Percentiles rank a stretch among this genome's conserved stretches.
phyloP scores from a whole-genome alignment of 208 protist species.

The Leptomonas seymouri region DNA sequence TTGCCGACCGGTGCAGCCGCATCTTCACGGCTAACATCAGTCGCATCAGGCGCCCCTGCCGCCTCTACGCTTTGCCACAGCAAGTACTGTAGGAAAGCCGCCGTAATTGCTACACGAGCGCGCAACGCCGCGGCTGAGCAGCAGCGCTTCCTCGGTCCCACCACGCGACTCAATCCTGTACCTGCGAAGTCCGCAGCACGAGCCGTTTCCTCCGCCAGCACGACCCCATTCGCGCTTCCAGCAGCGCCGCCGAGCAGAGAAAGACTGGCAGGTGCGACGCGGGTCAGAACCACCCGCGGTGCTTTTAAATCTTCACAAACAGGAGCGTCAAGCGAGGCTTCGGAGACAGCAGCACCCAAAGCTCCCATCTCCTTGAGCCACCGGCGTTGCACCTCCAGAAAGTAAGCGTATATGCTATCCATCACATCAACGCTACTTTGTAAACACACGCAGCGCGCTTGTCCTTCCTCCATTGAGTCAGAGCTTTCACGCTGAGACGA shows the following conservation, averaged over 20 bases:
- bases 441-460: slow-evolving; percentile 17
- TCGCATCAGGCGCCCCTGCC: too few relatives aligned
- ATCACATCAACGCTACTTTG: slow-evolving; percentile 11
- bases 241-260: slow-evolving; percentile 24
- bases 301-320: background rate
- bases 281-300: slow-evolving; percentile 4
- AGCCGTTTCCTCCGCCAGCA: slow-evolving; percentile 25
- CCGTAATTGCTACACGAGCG: slow-evolving; percentile 27
- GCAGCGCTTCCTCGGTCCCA: background rate
- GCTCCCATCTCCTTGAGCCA: background rate
- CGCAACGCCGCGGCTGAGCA: slow-evolving; percentile 15
- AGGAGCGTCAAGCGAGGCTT: background rate
- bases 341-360: background rate
- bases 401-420: slow-evolving; percentile 5
- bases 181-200: background rate
- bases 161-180: background rate
- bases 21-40: background rate
- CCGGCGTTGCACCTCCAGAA: background rate
- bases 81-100: slow-evolving; percentile 22
- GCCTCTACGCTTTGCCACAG: slow-evolving; percentile 5
- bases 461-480: too few relatives aligned
- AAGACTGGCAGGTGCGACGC: slow-evolving; percentile 17
- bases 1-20: background rate
- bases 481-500: background rate
- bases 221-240: slow-evolving; percentile 4